Percentiles rank a stretch among this genome's conserved stretches.
Conservation (phyloP, 257 asterid species). For the Fraxinus quadrangulata region DNA sequence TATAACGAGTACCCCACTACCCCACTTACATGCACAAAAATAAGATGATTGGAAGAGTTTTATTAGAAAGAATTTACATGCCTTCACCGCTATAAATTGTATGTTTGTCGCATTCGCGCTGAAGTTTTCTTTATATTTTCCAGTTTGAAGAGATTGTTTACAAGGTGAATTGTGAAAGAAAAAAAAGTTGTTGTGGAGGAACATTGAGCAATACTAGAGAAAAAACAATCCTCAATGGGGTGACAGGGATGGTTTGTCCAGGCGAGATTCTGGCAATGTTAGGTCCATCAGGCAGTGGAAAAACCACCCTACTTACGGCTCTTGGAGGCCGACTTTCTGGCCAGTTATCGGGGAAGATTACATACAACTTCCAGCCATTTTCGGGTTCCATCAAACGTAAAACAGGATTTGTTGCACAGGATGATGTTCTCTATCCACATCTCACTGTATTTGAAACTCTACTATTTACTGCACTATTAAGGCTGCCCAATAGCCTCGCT, state of each 20-base stretch:
- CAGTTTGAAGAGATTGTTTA: slow-evolving; percentile 93
- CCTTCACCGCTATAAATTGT: not conserved
- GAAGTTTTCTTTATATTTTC: slow-evolving; percentile 17
- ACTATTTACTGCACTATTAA: slow-evolving; percentile 73
- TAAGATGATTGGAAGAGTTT: too few relatives aligned
- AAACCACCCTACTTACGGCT: slow-evolving; percentile 93
- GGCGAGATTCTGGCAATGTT: slow-evolving; percentile 96
- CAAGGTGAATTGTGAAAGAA: slow-evolving; percentile 52
- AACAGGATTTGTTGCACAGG: slow-evolving; percentile 89
- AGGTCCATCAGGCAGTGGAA: slow-evolving; percentile 98
- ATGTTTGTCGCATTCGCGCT: not conserved
- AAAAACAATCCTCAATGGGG: slow-evolving; percentile 81
- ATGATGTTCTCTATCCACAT: slow-evolving; percentile 81
- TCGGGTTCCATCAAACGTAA: slow-evolving; percentile 72
- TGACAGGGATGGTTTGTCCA: slow-evolving; percentile 81
- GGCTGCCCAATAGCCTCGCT: slow-evolving; percentile 64
- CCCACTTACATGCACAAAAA: not conserved
- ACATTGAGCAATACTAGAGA: slow-evolving; percentile 40
- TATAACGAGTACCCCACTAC: not conserved
- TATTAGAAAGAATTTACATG: too few relatives aligned
- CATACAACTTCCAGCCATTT: slow-evolving; percentile 79
- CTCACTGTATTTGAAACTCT: slow-evolving; percentile 87
- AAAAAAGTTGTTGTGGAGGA: slow-evolving; percentile 46
- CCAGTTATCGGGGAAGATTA: slow-evolving; percentile 74
- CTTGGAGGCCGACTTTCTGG: slow-evolving; percentile 92